Evolutionary conservation across 495 filamentous ascomycete species (phyloP).

Genomic region (Geopyxis carbonaria): DNA sequence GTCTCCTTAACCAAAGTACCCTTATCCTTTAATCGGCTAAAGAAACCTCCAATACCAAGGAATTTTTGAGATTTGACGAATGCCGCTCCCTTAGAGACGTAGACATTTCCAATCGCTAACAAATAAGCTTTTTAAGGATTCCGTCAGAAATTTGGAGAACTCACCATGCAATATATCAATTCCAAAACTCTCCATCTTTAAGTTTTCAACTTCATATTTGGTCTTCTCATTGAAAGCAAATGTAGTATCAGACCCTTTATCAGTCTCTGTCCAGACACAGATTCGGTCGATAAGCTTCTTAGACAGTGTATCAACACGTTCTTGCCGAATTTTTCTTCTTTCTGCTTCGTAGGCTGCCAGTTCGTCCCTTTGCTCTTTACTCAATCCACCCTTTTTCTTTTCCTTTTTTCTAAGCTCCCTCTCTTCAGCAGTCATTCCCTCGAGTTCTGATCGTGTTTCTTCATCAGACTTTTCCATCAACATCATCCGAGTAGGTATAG

Average conservation of each 20-base stretch:
- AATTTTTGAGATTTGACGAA: constrained; percentile 93
- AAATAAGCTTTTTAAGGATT: constrained; percentile 6
- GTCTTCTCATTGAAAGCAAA: constrained; percentile 83
- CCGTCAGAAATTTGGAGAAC: neutral
- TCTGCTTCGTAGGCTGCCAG: constrained; percentile 77
- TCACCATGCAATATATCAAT: constrained; percentile 73
- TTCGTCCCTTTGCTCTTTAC: constrained; percentile 80
- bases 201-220: constrained; percentile 84
- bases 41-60: constrained; percentile 88
- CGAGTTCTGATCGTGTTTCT: constrained; percentile 53
- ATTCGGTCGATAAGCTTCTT: constrained; percentile 79
- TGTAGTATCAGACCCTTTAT: constrained; percentile 72
- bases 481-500: constrained; percentile 58
- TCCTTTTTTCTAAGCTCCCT: constrained; percentile 49
- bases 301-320: constrained; percentile 67
- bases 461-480: constrained; percentile 82
- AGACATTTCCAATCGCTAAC: constrained; percentile 74
- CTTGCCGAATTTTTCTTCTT: constrained; percentile 65
- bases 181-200: constrained; percentile 98
- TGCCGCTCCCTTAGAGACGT: constrained; percentile 67
- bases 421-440: constrained; percentile 57
- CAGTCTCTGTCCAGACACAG: constrained; percentile 92
- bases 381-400: constrained; percentile 73
- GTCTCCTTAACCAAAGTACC: constrained; percentile 92
- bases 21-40: constrained; percentile 87